phyloP scores from a whole-genome alignment of 257 asterid genomes.

The Nicotiana attenuata region DNA sequence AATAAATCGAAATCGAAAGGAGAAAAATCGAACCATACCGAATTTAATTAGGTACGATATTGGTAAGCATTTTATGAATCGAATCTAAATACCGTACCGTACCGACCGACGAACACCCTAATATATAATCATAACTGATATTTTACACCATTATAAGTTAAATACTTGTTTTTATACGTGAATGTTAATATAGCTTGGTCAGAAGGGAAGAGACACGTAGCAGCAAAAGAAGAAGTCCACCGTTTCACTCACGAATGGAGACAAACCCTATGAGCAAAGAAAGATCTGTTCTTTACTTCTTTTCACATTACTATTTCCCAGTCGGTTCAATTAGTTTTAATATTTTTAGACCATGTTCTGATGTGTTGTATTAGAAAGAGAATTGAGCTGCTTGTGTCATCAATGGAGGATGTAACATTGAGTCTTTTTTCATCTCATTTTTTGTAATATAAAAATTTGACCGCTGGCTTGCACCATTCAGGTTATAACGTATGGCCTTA shows the following conservation, averaged over 20 bases:
- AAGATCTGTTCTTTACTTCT: neutral
- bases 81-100: no score
- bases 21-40: no score
- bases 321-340: slow-evolving; percentile 25
- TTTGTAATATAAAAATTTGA: slow-evolving; percentile 10
- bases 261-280: slow-evolving; percentile 21
- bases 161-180: no score
- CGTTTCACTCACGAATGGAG: slow-evolving; percentile 53
- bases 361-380: slow-evolving; percentile 18
- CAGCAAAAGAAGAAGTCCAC: slow-evolving; percentile 24
- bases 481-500: slow-evolving; percentile 55
- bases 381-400: slow-evolving; percentile 35
- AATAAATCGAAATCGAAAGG: no score
- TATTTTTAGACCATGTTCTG: neutral
- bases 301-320: neutral
- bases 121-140: no score
- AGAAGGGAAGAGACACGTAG: slow-evolving; percentile 42
- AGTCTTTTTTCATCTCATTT: no score
- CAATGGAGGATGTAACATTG: neutral
- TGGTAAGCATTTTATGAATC: no score
- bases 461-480: slow-evolving; percentile 64
- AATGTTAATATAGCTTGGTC: neutral
- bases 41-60: no score
- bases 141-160: no score
- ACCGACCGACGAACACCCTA: no score